Conservation (phyloP, 225 moss, liverwort and hornwort genomes). For the Neckera pumila region DNA sequence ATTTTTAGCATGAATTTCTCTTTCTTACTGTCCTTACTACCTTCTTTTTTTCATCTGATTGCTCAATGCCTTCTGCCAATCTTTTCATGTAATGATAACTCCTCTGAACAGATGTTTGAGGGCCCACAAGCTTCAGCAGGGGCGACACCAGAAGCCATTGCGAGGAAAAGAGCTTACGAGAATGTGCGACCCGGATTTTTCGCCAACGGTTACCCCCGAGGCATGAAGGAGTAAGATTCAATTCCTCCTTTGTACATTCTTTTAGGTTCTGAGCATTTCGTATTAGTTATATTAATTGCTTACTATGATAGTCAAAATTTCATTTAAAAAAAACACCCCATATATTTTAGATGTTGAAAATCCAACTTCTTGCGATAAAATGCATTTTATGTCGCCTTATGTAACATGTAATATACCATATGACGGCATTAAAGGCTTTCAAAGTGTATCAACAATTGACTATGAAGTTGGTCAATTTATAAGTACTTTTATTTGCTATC, state of each 20-base stretch:
- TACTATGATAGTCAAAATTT: not conserved
- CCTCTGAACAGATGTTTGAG: conserved; percentile 25
- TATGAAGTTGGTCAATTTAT: not conserved
- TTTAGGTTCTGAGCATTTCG: not conserved
- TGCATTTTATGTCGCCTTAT: not conserved
- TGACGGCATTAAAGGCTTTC: not conserved
- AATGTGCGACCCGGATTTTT: conserved; percentile 17
- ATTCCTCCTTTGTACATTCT: not conserved
- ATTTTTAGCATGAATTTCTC: not conserved
- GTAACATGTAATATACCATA: not conserved
- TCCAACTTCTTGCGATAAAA: too few species aligned
- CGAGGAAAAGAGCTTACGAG: conserved; percentile 30
- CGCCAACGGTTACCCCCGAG: conserved; percentile 8
- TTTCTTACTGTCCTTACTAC: not conserved
- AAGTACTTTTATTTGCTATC: not conserved
- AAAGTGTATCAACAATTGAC: not conserved
- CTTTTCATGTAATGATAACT: not conserved
- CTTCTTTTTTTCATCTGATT: not conserved
- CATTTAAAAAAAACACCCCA: too few species aligned
- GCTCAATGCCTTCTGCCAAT: not conserved
- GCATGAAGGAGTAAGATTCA: conserved; percentile 38
- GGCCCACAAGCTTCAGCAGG: conserved; percentile 15
- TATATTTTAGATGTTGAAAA: not conserved
- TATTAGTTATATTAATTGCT: not conserved
- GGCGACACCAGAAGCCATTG: conserved; percentile 12